These are phyloP conservation scores for Suillus americanus DNA, from an alignment of 768 basidiomycete genomes.

Conservation along the genomic window DNA sequence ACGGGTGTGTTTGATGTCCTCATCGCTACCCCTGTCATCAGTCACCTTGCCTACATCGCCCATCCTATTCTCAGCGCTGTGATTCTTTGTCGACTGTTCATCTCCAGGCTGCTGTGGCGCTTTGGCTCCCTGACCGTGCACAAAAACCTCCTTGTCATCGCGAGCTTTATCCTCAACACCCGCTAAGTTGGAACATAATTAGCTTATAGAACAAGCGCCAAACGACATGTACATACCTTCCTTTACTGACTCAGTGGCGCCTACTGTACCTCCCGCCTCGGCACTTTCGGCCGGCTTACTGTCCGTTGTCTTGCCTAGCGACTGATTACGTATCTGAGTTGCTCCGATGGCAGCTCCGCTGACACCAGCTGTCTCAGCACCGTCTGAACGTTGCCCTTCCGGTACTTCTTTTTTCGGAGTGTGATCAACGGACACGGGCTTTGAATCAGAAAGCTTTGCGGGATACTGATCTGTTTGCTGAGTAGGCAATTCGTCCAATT, in stretches of 20 bases:
- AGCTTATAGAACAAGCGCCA: neutral
- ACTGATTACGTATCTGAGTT: neutral
- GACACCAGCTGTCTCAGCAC: neutral
- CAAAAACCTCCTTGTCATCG: neutral
- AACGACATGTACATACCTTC: constrained; percentile 11
- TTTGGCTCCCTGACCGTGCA: neutral
- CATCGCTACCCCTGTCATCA: constrained; percentile 1
- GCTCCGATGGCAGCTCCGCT: neutral
- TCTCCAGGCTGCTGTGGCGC: neutral
- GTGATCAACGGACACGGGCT: neutral
- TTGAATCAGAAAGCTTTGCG: neutral
- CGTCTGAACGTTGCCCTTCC: neutral
- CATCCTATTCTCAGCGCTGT: neutral
- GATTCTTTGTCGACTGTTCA: neutral
- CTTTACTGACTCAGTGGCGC: neutral
- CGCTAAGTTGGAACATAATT: neutral
- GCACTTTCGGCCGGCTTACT: neutral
- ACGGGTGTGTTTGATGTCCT: constrained; percentile 2
- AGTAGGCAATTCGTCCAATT: neutral
- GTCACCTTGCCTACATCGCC: neutral
- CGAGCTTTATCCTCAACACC: neutral
- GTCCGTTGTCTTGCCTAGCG: neutral
- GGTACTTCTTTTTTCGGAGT: neutral
- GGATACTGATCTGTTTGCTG: neutral
- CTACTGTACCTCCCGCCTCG: neutral